Evolutionary conservation across 805 yeast species (phyloP).

Genomic region (Maudiozyma barnettii): DNA sequence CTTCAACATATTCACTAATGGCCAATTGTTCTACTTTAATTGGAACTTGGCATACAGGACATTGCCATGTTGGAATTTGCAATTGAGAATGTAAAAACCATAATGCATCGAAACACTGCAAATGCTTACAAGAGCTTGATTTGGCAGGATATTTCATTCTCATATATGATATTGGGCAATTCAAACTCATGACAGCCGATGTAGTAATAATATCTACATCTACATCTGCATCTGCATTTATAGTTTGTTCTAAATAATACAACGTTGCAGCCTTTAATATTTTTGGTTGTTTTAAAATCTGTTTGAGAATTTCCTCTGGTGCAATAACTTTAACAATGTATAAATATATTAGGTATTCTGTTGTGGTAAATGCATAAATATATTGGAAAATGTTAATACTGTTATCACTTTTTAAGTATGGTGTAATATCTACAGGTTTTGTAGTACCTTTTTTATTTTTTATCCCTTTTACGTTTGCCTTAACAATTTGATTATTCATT

Average conservation of each 20-base stretch:
- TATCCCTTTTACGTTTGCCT: conserved; percentile 59
- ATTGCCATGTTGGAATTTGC: conserved; percentile 76
- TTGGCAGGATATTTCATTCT: conserved; percentile 65
- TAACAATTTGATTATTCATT: conserved; percentile 43
- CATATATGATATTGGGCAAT: conserved; percentile 69
- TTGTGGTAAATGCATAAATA: conserved; percentile 48
- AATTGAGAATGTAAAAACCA: conserved; percentile 65
- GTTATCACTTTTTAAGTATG: conserved; percentile 28
- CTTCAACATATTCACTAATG: conserved; percentile 62
- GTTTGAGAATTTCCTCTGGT: conserved; percentile 33
- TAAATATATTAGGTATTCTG: conserved; percentile 42
- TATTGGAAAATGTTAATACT: conserved; percentile 38
- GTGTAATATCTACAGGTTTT: conserved; percentile 71
- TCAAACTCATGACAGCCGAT: conserved; percentile 54
- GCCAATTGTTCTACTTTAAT: conserved; percentile 51
- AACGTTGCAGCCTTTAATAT: conserved; percentile 45
- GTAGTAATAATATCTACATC: conserved; percentile 68
- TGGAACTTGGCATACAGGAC: conserved; percentile 66
- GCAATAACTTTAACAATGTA: conserved; percentile 47
- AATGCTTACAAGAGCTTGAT: conserved; percentile 63
- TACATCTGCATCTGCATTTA: conserved; percentile 41
- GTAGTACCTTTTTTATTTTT: conserved; percentile 72
- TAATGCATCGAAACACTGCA: conserved; percentile 83
- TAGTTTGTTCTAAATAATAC: conserved; percentile 20
- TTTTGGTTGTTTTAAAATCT: conserved; percentile 39